Evolutionary conservation across 192 early-diverging fungal species (phyloP).

Genomic region (Gigaspora rosea): DNA sequence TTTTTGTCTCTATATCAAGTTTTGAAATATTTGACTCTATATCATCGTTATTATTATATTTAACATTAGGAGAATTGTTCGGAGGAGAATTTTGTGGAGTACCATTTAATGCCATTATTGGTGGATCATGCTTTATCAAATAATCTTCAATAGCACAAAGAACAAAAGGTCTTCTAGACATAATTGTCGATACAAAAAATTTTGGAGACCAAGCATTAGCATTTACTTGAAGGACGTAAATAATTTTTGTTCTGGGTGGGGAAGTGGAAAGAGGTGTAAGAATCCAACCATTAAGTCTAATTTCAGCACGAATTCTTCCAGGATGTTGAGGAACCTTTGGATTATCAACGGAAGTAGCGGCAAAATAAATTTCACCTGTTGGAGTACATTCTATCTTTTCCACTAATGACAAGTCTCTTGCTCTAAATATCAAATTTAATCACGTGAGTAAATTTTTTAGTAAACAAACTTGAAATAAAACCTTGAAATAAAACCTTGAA

Average conservation of each 20-base stretch:
- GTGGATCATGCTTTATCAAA: slow-evolving; percentile 49
- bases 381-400: slow-evolving; percentile 49
- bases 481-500: not conserved
- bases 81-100: not conserved
- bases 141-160: slow-evolving; percentile 55
- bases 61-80: no score
- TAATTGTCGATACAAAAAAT: slow-evolving; percentile 51
- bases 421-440: slow-evolving; percentile 24
- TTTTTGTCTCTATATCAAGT: no score
- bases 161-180: slow-evolving; percentile 52
- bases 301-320: slow-evolving; percentile 46
- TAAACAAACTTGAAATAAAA: not conserved
- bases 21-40: no score
- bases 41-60: no score
- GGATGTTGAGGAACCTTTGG: slow-evolving; percentile 45
- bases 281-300: slow-evolving; percentile 60
- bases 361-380: slow-evolving; percentile 55
- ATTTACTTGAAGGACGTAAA: slow-evolving; percentile 55
- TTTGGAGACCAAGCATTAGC: slow-evolving; percentile 54
- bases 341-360: slow-evolving; percentile 49
- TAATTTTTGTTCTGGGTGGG: slow-evolving; percentile 55
- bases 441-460: not conserved
- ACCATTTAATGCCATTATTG: not conserved
- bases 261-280: slow-evolving; percentile 50
- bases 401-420: slow-evolving; percentile 42